Evolutionary conservation across 495 filamentous ascomycete species (phyloP).

Genomic region (Geoglossum glabrum): DNA sequence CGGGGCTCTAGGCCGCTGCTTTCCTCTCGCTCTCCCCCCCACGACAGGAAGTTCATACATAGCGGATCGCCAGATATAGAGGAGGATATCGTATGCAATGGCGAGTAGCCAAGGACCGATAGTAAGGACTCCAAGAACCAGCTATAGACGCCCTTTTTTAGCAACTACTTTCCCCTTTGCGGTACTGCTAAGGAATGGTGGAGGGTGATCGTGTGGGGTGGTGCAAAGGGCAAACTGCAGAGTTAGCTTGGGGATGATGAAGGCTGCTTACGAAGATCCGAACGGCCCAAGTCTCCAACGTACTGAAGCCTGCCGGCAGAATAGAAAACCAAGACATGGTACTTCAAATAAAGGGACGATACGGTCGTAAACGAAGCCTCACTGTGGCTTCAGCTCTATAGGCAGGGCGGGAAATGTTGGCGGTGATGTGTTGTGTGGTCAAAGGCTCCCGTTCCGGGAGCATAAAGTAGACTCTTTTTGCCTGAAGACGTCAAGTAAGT

Average conservation of each 20-base stretch:
- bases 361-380: not conserved
- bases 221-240: not conserved
- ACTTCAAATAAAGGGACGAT: not conserved
- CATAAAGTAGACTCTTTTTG: not conserved
- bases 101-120: slow-evolving; percentile 47
- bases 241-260: not conserved
- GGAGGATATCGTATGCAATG: slow-evolving; percentile 43
- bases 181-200: not conserved
- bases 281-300: slow-evolving; percentile 41
- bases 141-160: slow-evolving; percentile 21
- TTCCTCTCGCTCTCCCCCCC: slow-evolving; percentile 43
- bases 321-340: slow-evolving; percentile 46
- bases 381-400: not conserved
- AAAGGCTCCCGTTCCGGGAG: not conserved
- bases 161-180: not conserved
- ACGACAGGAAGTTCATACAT: slow-evolving; percentile 38
- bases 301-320: slow-evolving; percentile 32
- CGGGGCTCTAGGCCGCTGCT: slow-evolving; percentile 39
- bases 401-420: not conserved
- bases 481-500: not conserved
- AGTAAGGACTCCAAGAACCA: slow-evolving; percentile 40
- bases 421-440: not conserved
- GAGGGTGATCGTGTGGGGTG: not conserved
- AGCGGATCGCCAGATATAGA: slow-evolving; percentile 41
- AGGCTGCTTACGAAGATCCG: slow-evolving; percentile 36